Evolutionary conservation across 306 rosid genomes (phyloP).

Genomic region (Sesbania bispinosa): DNA sequence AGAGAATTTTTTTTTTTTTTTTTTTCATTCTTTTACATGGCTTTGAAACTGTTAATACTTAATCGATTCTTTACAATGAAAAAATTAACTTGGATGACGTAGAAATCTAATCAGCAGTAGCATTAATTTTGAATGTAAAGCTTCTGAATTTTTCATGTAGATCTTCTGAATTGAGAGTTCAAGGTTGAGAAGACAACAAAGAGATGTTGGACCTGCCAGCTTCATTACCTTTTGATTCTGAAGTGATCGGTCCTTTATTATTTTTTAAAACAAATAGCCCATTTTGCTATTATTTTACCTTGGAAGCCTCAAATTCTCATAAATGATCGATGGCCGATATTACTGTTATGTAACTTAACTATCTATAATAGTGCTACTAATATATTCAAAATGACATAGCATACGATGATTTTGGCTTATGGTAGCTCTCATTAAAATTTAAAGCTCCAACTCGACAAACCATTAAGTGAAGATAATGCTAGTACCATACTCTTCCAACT

Average conservation of each 20-base stretch:
- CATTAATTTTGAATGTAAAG: neutral
- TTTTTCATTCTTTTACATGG: no score
- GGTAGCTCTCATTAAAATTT: no score
- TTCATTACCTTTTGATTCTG: neutral
- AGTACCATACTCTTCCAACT: no score
- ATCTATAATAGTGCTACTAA: no score
- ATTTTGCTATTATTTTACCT: neutral
- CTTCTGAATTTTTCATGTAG: neutral
- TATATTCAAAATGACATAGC: no score
- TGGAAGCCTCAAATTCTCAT: neutral
- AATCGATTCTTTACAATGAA: neutral
- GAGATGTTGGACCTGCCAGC: neutral
- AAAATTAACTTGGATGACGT: neutral
- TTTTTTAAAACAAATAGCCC: neutral
- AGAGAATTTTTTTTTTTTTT: neutral
- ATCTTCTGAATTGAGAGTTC: neutral
- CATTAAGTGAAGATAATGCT: no score
- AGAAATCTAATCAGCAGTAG: neutral
- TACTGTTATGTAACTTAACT: no score
- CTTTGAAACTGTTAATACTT: neutral
- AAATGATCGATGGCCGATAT: neutral
- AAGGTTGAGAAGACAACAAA: neutral
- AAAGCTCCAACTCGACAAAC: no score
- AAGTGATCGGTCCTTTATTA: neutral
- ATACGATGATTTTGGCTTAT: no score